A percentile compares a stretch with the other conserved stretches of the same genome.
Evolutionary conservation across 257 asterid genomes (phyloP).

Genomic region (Echium plantagineum): DNA sequence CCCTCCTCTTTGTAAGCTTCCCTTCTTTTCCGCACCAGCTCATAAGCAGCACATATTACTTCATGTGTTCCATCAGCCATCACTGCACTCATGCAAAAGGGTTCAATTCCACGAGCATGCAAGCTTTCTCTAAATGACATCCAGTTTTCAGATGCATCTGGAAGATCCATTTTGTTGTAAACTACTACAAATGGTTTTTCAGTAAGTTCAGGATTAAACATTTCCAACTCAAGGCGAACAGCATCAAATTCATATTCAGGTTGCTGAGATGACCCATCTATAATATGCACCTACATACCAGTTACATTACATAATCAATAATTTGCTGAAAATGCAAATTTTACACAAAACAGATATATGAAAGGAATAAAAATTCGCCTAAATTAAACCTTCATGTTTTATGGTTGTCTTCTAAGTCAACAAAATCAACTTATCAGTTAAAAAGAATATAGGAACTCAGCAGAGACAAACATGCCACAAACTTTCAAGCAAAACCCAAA

Average conservation of each 20-base stretch:
- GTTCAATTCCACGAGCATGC: slow-evolving; percentile 55
- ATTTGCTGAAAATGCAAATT: slow-evolving; percentile 14
- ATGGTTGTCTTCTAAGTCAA: no score
- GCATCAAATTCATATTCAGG: slow-evolving; percentile 91
- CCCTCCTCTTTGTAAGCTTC: slow-evolving; percentile 41
- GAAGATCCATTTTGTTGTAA: slow-evolving; percentile 92
- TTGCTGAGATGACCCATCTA: slow-evolving; percentile 89
- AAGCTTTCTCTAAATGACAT: slow-evolving; percentile 47
- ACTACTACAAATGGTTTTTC: slow-evolving; percentile 80
- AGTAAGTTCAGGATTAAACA: slow-evolving; percentile 86
- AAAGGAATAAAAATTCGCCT: background rate
- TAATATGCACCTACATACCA: slow-evolving; percentile 65
- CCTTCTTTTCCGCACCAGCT: slow-evolving; percentile 38
- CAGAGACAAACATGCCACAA: background rate
- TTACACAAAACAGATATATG: background rate
- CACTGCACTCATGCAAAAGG: slow-evolving; percentile 85
- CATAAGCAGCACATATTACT: slow-evolving; percentile 55
- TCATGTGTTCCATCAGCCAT: slow-evolving; percentile 73
- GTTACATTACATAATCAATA: slow-evolving; percentile 10
- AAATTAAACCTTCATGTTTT: no score
- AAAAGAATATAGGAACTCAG: background rate
- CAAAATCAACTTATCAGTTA: no score
- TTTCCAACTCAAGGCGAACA: slow-evolving; percentile 95
- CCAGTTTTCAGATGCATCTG: slow-evolving; percentile 79
- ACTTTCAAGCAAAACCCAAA: background rate